Percentiles rank a stretch among this genome's conserved stretches.
Conservation (phyloP, 169 alveolate genomes). For the Plasmodium reichenowi region DNA sequence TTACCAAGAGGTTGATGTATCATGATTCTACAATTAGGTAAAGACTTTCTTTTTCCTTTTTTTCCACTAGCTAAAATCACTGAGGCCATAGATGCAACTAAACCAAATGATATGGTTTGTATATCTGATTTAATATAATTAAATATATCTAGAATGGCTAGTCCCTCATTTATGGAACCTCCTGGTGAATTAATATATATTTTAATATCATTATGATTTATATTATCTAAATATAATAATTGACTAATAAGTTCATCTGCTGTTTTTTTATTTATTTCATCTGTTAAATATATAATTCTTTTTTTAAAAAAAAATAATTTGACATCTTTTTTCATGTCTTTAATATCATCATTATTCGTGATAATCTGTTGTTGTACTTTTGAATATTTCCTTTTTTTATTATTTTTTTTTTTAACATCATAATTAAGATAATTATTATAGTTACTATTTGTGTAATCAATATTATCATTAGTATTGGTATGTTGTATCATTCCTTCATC, state of each 20-base stretch:
- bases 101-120: conserved; percentile 89
- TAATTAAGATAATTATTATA: not conserved
- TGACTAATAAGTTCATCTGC: conserved; percentile 86
- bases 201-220: conserved; percentile 84
- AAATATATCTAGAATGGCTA: conserved; percentile 89
- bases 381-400: conserved; percentile 17
- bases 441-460: not conserved
- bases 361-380: conserved; percentile 8
- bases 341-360: conserved; percentile 11
- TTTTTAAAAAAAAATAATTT: conserved; percentile 58
- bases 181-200: conserved; percentile 92
- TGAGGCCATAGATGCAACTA: conserved; percentile 92
- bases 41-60: conserved; percentile 88
- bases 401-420: not conserved
- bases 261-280: conserved; percentile 85
- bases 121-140: conserved; percentile 85
- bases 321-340: conserved; percentile 61
- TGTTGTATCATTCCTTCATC: not conserved
- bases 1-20: conserved; percentile 92
- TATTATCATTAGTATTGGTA: not conserved
- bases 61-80: conserved; percentile 90
- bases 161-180: conserved; percentile 88
- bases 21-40: conserved; percentile 91
- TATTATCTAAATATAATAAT: conserved; percentile 83
- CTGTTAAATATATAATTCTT: conserved; percentile 82